A percentile compares a stretch with the other conserved stretches of the same genome.
Conservation (phyloP, 306 rosid genomes). For the Ormosia semicastrata region DNA sequence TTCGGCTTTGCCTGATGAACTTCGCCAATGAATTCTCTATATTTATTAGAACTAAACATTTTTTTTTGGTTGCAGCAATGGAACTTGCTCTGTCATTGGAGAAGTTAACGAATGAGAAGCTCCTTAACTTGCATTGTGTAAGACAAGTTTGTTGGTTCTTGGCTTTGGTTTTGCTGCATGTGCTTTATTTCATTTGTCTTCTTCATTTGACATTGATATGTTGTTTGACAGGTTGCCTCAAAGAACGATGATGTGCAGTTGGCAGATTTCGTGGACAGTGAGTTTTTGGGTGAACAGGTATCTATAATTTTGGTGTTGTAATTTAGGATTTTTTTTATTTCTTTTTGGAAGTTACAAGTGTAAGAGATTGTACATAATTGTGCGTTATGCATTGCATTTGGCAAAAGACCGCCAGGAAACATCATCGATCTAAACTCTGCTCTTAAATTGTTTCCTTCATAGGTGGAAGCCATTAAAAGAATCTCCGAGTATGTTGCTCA, state of each 20-base stretch:
- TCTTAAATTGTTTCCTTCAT: not conserved
- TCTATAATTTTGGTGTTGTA: not conserved
- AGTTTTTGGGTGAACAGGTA: slow-evolving; percentile 88
- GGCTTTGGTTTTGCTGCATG: not conserved
- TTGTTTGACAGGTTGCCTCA: slow-evolving; percentile 60
- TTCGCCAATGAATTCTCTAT: not conserved
- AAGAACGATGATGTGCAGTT: slow-evolving; percentile 69
- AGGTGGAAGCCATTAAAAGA: slow-evolving; percentile 90
- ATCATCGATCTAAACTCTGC: not conserved
- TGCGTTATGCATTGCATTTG: not conserved
- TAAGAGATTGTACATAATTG: not conserved
- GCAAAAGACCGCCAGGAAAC: not conserved
- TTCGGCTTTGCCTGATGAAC: not conserved
- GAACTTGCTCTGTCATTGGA: slow-evolving; percentile 90
- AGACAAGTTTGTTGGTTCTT: slow-evolving; percentile 18
- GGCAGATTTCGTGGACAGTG: slow-evolving; percentile 68
- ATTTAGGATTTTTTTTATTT: not conserved
- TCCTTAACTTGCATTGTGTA: slow-evolving; percentile 72
- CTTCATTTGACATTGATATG: not conserved
- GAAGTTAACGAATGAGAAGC: slow-evolving; percentile 85
- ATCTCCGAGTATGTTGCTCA: slow-evolving; percentile 92
- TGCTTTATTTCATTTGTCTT: not conserved
- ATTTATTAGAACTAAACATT: not conserved
- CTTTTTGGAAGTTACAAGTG: not conserved
- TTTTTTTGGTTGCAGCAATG: slow-evolving; percentile 59